Evolutionary conservation across 345 rosid species (phyloP), one percentile per base, ranked within the genome.

Genomic region (Noccaea caerulescens): DNA sequence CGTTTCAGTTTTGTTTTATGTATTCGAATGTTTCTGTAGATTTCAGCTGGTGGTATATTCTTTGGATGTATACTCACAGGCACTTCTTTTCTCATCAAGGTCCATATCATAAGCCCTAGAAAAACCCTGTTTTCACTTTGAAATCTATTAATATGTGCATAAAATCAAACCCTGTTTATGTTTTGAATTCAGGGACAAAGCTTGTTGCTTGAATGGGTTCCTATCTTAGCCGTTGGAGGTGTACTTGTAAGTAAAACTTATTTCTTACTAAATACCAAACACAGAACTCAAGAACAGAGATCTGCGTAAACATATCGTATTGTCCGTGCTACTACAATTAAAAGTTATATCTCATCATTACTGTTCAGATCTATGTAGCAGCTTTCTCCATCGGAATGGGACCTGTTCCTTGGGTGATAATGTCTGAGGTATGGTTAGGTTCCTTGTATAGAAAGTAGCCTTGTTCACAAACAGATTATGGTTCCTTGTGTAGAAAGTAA

Each of bases 401-500:
- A 78, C 92, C 97, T 42, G 94, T 87, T 80, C 98, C 97, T 30
- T 93, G 98, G 98, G 80, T 93, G 80, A 84, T 93, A 65, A 88
- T 91, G 97, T 93, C 97, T 3, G 98, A 93, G 96, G 98, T 90
- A 83, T 63, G 39, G 0, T n/a, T n/a, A n/a, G n/a, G n/a, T 62
- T 53, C 8, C 18, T 76, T 63, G 60, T 44, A 14, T 8, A 4
- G 18, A 2, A 34, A 71, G 76, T 38, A 52, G 52, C 12, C 42
- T 70, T 59, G 37, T 39, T 27, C 10, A 23, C 4, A 8, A 67
- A 32, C 32, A 56, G 58, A 38, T 27, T 27, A 10, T 0, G 1
- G 12, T 46, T 30, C 7, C 70, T 63, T 72, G 59, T 39, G 36
- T 11, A 3, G 13, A 20, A 45, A 55, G 50, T 14, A 54, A 62